These are phyloP conservation scores for Neospermospora avenae DNA, from an alignment of 2,329 filamentous ascomycete genomes.

Conservation along the genomic window DNA sequence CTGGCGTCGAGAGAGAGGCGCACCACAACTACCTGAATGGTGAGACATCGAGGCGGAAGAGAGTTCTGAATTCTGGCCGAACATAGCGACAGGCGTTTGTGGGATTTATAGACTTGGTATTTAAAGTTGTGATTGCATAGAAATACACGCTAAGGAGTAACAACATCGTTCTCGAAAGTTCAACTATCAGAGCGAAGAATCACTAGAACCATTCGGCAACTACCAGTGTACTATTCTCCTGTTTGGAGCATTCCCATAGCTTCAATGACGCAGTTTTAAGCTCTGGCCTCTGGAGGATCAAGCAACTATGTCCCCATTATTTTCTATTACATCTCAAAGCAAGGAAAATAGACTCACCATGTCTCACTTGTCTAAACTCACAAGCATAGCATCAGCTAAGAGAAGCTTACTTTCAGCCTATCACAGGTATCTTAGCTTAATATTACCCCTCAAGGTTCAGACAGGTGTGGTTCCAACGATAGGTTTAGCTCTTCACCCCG, in stretches of 20 bases:
- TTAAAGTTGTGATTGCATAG: not conserved
- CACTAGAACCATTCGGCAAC: not conserved
- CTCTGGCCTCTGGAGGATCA: not conserved
- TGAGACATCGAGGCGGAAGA: conserved; percentile 9
- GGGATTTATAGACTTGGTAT: not conserved
- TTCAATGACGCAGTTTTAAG: not conserved
- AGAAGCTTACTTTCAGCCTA: not conserved
- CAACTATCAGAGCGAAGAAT: not conserved
- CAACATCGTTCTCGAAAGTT: not conserved
- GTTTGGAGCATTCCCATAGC: not conserved
- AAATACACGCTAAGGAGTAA: not conserved
- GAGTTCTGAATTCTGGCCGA: not conserved
- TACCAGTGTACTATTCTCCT: not conserved
- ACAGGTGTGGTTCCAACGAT: not conserved
- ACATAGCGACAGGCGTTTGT: conserved; percentile 12
- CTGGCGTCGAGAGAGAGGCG: conserved; percentile 40
- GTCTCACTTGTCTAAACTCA: not conserved
- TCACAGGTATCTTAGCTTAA: not conserved
- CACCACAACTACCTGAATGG: conserved; percentile 36
- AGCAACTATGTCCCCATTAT: not conserved
- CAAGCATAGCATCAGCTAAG: not conserved
- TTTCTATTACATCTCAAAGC: not conserved
- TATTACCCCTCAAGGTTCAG: not conserved
- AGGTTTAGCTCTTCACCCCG: not conserved
- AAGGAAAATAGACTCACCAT: not conserved